Evolutionary conservation across 208 protist genomes (phyloP).

Genomic region (Kentomonas sorsogonicus): DNA sequence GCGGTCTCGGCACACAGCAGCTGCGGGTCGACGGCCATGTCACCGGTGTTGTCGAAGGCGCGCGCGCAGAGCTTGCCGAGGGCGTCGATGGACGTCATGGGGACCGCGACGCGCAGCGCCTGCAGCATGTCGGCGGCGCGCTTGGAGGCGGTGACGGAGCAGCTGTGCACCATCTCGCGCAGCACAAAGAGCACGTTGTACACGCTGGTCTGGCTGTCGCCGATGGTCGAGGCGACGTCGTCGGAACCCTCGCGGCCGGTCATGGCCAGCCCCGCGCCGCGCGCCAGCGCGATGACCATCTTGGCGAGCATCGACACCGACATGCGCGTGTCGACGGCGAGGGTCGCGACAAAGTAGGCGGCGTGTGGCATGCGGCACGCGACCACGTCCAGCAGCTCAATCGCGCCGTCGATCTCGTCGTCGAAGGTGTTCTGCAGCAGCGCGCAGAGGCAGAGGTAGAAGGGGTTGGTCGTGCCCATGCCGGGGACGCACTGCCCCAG

Average conservation of each 20-base stretch:
- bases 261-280: constrained; percentile 84
- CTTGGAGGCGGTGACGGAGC: constrained; percentile 66
- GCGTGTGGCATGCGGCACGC: constrained; percentile 88
- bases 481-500: constrained; percentile 70
- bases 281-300: constrained; percentile 73
- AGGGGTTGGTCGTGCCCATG: constrained; percentile 68
- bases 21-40: constrained; percentile 71
- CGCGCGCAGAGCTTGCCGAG: constrained; percentile 76
- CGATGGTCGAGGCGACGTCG: constrained; percentile 69
- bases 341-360: constrained; percentile 78
- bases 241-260: constrained; percentile 58
- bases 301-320: constrained; percentile 87
- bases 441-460: constrained; percentile 86
- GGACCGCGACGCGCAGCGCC: constrained; percentile 71
- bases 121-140: constrained; percentile 80
- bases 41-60: constrained; percentile 63
- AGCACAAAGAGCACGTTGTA: constrained; percentile 88
- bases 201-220: constrained; percentile 57
- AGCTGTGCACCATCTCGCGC: constrained; percentile 82
- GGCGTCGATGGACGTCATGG: constrained; percentile 72
- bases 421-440: constrained; percentile 72
- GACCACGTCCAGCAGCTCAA: constrained; percentile 76
- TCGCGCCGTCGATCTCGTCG: constrained; percentile 71
- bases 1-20: constrained; percentile 85
- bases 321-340: constrained; percentile 83